Evolutionary conservation across 257 asterid species (phyloP).

Genomic region (Pogostemon cablin): DNA sequence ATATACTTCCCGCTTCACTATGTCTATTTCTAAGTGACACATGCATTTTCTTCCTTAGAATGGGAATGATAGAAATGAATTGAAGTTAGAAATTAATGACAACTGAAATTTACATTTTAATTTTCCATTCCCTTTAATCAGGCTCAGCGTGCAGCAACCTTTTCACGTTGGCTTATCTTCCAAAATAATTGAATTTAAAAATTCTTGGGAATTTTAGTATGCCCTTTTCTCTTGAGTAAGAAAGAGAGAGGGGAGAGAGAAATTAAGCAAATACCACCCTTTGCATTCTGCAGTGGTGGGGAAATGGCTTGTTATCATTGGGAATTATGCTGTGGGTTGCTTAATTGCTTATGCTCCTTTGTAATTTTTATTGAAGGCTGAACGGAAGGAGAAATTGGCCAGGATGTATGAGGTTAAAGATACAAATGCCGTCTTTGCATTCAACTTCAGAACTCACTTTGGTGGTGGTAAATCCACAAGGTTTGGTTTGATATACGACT

Average conservation of each 20-base stretch:
- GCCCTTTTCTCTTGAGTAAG: too few species aligned
- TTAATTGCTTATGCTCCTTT: not conserved
- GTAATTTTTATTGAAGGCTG: slow-evolving; percentile 45
- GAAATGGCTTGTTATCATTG: too few species aligned
- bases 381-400: slow-evolving; percentile 70
- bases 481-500: slow-evolving; percentile 81
- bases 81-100: slow-evolving; percentile 8
- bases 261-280: too few species aligned
- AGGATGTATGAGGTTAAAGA: slow-evolving; percentile 71
- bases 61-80: not conserved
- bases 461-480: slow-evolving; percentile 88
- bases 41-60: not conserved
- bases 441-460: slow-evolving; percentile 77
- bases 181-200: not conserved
- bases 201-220: too few species aligned
- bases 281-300: too few species aligned
- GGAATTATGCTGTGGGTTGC: not conserved
- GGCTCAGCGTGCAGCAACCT: too few species aligned
- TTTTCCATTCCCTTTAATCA: slow-evolving; percentile 4
- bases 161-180: slow-evolving; percentile 8
- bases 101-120: slow-evolving; percentile 6
- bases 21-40: not conserved
- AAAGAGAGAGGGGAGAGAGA: too few species aligned
- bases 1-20: not conserved
- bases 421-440: slow-evolving; percentile 64